phyloP scores from a whole-genome alignment of 371 early-diverging fungal genomes.

The Capillidium heterosporum region DNA sequence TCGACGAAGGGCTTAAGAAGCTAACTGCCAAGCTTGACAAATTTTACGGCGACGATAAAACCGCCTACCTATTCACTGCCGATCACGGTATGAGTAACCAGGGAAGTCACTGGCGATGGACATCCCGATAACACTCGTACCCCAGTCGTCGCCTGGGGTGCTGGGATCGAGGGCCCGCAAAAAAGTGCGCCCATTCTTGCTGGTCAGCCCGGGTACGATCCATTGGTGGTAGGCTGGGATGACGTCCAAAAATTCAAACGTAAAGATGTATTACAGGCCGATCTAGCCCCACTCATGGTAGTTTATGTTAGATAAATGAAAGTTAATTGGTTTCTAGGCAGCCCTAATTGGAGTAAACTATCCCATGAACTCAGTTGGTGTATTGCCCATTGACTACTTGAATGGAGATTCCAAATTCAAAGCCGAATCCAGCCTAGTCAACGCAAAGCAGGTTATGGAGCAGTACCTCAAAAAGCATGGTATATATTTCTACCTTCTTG shows the following conservation, averaged over 20 bases:
- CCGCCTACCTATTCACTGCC: constrained; percentile 78
- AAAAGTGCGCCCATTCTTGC: too few relatives aligned
- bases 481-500: constrained; percentile 5
- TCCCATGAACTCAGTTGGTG: constrained; percentile 87
- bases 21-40: constrained; percentile 41
- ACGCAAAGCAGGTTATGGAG: constrained; percentile 66
- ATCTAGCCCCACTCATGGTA: constrained; percentile 89
- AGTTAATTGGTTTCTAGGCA: constrained; percentile 20
- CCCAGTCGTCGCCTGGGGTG: constrained; percentile 90
- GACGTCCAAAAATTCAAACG: too few relatives aligned
- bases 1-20: constrained; percentile 54
- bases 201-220: too few relatives aligned
- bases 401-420: constrained; percentile 38
- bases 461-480: constrained; percentile 69
- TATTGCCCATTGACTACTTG: constrained; percentile 60
- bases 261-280: too few relatives aligned
- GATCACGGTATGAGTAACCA: constrained; percentile 94
- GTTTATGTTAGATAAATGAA: not conserved
- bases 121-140: constrained; percentile 89
- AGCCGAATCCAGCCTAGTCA: constrained; percentile 52
- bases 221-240: too few relatives aligned
- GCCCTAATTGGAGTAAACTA: constrained; percentile 63
- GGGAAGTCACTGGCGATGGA: constrained; percentile 65
- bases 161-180: constrained; percentile 52
- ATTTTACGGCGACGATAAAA: constrained; percentile 69